Base-by-base conservation (phyloP, 2,329 filamentous ascomycete genomes). In the Macroventuria anomochaeta region DNA sequence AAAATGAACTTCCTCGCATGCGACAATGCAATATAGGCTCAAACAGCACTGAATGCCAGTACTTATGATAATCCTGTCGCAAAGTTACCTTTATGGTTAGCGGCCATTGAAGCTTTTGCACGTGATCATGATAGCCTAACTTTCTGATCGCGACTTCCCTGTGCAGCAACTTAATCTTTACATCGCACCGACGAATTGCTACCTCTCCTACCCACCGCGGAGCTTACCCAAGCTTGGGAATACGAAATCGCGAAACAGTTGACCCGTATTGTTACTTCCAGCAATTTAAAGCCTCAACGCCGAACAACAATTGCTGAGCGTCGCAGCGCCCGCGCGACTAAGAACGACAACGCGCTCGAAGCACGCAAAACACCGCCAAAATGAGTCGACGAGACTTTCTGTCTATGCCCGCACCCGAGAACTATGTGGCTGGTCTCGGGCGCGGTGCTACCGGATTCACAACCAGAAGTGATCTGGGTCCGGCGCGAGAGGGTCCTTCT, bases 361-460 rank as follows among this genome's bases (percentile, higher is more conserved):
- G 3, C 12, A 33, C 18, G 8, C 42, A 17, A 13, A 49, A 28
- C 23, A 61, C 64, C 61, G 56, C 50, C 65, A 73, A 56, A 5
- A 88, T 88, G 85, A 82, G 83, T 52, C 82, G 84, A 67, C 88
- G 91, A 80, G 92, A 97, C 77, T 97, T 97, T 70, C 78, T 97
- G 56, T 93, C 84, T 77, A 92, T 96, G 76, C 88, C 89, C 46
- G 81, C 81, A 67, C 81, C 81, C 37, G 81, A 83, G 66, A 83
- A 83, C 73, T 83, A 83, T 65, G 93, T 99, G 60, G 95, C 95
- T 61, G 95, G 95, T 84, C 87, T 99, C 59, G 95, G 95, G 77
- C 90, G 96, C 83, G 95, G 95, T 78, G 96, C 96, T 18, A 99
- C 95, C 7, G 95, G 96, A 56, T 99, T 99, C 79, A 97, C 95